Conservation (phyloP, 192 early-diverging fungal species). For the Lobulomyces angularis region DNA sequence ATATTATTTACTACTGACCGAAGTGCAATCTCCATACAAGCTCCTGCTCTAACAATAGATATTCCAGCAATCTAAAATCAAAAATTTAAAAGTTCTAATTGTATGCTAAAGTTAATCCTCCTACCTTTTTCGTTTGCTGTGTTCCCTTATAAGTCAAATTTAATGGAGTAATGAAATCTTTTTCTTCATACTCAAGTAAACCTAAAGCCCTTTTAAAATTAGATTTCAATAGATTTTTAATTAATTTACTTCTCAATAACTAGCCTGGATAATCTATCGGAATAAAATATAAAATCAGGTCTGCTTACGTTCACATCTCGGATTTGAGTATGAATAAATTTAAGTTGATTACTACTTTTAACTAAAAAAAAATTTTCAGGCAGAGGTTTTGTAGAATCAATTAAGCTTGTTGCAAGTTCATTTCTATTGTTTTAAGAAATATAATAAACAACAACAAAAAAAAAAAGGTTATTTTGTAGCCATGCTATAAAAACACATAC, state of each 20-base stretch:
- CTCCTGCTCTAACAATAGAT: conserved; percentile 74
- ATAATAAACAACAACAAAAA: too few relatives aligned
- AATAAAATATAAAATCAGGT: conserved; percentile 84
- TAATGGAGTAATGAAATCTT: conserved; percentile 46
- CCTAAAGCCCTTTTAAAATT: conserved; percentile 42
- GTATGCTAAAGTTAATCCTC: conserved; percentile 21
- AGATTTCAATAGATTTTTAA: too few relatives aligned
- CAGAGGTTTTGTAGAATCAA: too few relatives aligned
- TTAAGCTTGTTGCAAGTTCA: too few relatives aligned
- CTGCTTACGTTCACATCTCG: conserved; percentile 55
- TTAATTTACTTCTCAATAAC: conserved; percentile 65
- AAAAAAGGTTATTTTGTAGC: too few relatives aligned
- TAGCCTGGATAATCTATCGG: conserved; percentile 74
- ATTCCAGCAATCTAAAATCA: conserved; percentile 52
- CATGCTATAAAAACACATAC: too few relatives aligned
- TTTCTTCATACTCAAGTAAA: conserved; percentile 36
- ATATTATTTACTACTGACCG: conserved; percentile 68
- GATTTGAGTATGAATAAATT: conserved; percentile 76
- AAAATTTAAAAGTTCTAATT: conserved; percentile 1
- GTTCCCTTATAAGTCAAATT: conserved; percentile 39
- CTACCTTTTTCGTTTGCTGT: conserved; percentile 15
- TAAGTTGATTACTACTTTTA: too few relatives aligned
- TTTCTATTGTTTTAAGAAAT: too few relatives aligned
- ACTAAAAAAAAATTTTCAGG: too few relatives aligned
- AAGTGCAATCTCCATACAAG: conserved; percentile 81